Conservation (phyloP, 495 filamentous ascomycete genomes). For the Hypoxylon rickii region DNA sequence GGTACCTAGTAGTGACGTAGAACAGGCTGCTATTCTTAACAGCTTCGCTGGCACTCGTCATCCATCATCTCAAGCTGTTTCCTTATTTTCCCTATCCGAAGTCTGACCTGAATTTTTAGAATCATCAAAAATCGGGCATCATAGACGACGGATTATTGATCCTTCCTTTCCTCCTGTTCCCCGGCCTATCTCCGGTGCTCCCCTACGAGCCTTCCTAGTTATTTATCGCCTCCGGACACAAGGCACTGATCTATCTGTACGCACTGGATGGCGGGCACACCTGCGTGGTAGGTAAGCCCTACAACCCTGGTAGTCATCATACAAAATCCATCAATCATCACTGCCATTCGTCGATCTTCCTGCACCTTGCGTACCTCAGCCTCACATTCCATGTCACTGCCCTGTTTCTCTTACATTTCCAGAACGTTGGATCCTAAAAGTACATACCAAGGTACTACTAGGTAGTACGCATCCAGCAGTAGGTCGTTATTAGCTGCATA, state of each 20-base stretch:
- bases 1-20: too few species aligned
- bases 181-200: neutral
- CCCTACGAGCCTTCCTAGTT: neutral
- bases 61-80: neutral
- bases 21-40: too few species aligned
- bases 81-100: too few species aligned
- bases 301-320: neutral
- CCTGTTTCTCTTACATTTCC: slow-evolving; percentile 17
- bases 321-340: too few species aligned
- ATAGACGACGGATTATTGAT: too few species aligned
- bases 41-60: too few species aligned
- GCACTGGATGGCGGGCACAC: neutral
- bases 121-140: too few species aligned
- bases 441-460: slow-evolving; percentile 1
- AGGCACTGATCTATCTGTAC: too few species aligned
- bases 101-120: too few species aligned
- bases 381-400: slow-evolving; percentile 24
- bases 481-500: slow-evolving; percentile 3
- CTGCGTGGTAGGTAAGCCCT: neutral
- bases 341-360: too few species aligned
- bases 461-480: slow-evolving; percentile 12
- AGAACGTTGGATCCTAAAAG: slow-evolving; percentile 5
- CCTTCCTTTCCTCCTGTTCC: neutral
- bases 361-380: slow-evolving; percentile 21
- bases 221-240: too few species aligned